Evolutionary conservation across 2,329 filamentous ascomycete species (phyloP).

Genomic region (Microsporum ferrugineum): DNA sequence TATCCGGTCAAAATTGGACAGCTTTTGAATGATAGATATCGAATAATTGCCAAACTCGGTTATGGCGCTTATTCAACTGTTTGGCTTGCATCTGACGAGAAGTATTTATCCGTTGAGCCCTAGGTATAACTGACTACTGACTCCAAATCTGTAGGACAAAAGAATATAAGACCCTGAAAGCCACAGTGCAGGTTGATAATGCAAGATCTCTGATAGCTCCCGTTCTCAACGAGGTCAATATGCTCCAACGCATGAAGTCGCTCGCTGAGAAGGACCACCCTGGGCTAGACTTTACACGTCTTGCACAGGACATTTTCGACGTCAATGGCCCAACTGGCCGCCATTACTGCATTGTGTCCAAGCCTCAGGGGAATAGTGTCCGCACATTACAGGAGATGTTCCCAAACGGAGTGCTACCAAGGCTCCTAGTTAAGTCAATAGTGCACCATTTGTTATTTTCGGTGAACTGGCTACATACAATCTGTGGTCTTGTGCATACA

Average conservation of each 20-base stretch:
- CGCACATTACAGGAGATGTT: slow-evolving; percentile 17
- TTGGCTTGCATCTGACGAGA: slow-evolving; percentile 18
- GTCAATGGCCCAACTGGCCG: slow-evolving; percentile 9
- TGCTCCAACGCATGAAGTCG: slow-evolving; percentile 14
- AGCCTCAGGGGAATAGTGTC: slow-evolving; percentile 19
- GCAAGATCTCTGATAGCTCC: neutral
- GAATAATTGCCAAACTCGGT: slow-evolving; percentile 19
- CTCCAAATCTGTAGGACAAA: slow-evolving; percentile 5
- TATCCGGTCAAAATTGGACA: slow-evolving; percentile 18
- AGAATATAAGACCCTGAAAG: slow-evolving; percentile 16
- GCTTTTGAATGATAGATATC: slow-evolving; percentile 16
- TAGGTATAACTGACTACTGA: neutral
- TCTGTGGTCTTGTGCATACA: slow-evolving; percentile 15
- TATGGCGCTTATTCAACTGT: slow-evolving; percentile 20
- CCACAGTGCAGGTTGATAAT: slow-evolving; percentile 13
- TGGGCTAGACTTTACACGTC: slow-evolving; percentile 16
- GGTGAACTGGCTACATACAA: slow-evolving; percentile 15
- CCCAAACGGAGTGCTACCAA: slow-evolving; percentile 16
- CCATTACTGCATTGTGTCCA: slow-evolving; percentile 20
- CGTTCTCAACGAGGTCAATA: slow-evolving; percentile 17
- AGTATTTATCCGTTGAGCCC: neutral
- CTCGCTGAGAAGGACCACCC: slow-evolving; percentile 14
- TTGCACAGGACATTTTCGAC: slow-evolving; percentile 20
- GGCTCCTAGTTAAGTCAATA: slow-evolving; percentile 14
- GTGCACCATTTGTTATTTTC: slow-evolving; percentile 15